Conservation (phyloP, 305 asterid genomes). For the Plantago coronopus region DNA sequence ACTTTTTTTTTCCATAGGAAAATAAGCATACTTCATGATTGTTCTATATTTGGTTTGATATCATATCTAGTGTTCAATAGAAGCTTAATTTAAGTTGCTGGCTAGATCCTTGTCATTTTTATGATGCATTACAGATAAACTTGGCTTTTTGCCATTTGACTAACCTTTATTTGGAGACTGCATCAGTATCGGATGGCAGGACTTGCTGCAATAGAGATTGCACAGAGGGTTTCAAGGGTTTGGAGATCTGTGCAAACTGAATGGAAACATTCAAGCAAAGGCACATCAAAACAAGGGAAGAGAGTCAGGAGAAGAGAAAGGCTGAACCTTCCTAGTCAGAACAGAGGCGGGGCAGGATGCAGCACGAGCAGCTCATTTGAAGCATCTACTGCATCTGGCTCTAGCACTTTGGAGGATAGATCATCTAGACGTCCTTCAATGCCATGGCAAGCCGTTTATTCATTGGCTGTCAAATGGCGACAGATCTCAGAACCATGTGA, state of each 20-base stretch:
- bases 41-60: slow-evolving; percentile 12
- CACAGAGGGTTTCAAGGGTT: slow-evolving; percentile 82
- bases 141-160: slow-evolving; percentile 26
- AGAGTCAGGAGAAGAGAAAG: slow-evolving; percentile 69
- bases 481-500: slow-evolving; percentile 99
- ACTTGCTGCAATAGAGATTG: slow-evolving; percentile 94
- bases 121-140: slow-evolving; percentile 15
- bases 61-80: slow-evolving; percentile 13
- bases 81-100: slow-evolving; percentile 17
- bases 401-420: slow-evolving; percentile 58
- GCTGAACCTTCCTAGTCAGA: slow-evolving; percentile 60
- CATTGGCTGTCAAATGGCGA: slow-evolving; percentile 96
- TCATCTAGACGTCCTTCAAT: slow-evolving; percentile 61
- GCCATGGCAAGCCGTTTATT: slow-evolving; percentile 81
- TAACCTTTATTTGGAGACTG: slow-evolving; percentile 25
- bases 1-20: too few relatives aligned
- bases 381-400: slow-evolving; percentile 38
- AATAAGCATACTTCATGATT: background rate
- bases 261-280: slow-evolving; percentile 76
- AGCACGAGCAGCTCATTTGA: slow-evolving; percentile 81
- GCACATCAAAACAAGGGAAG: slow-evolving; percentile 64
- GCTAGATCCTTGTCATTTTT: slow-evolving; percentile 14
- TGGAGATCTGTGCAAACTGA: slow-evolving; percentile 92
- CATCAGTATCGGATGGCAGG: slow-evolving; percentile 98
- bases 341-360: slow-evolving; percentile 99